Evolutionary conservation across 1,139 yeast species (phyloP).

Genomic region (Protomyces inundatus): DNA sequence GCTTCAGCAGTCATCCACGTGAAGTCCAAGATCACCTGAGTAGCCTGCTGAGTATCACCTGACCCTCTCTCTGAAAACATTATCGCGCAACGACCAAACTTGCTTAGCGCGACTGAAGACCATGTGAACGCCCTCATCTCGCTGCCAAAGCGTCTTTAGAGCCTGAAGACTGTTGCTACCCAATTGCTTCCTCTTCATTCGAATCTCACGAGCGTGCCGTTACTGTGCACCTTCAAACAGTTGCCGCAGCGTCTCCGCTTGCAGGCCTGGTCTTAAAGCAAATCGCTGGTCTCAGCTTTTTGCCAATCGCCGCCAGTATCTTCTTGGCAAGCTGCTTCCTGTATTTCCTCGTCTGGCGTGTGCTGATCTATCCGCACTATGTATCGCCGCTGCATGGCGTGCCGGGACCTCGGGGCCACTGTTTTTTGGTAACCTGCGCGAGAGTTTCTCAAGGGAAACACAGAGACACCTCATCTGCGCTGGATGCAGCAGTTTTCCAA

Average conservation of each 20-base stretch:
- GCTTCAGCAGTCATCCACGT: too few species aligned
- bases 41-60: too few species aligned
- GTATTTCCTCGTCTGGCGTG: conserved; percentile 20
- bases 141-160: too few species aligned
- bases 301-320: conserved; percentile 1
- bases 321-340: background rate
- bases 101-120: too few species aligned
- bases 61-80: too few species aligned
- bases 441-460: conserved; percentile 4
- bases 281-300: conserved; percentile 2
- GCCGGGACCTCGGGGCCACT: conserved; percentile 27
- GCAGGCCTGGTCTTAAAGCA: background rate
- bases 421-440: conserved; percentile 29
- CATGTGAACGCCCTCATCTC: too few species aligned
- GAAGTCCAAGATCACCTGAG: too few species aligned
- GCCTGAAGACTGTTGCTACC: too few species aligned
- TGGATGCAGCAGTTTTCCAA: conserved; percentile 26
- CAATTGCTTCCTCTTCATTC: too few species aligned
- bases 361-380: conserved; percentile 25
- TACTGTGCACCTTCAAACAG: too few species aligned
- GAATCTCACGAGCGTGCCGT: too few species aligned
- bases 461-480: conserved; percentile 22
- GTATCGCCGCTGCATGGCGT: conserved; percentile 28
- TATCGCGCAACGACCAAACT: too few species aligned
- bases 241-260: background rate